phyloP scores from a whole-genome alignment of 2,329 filamentous ascomycete genomes.

The Aspergillus japonicus region DNA sequence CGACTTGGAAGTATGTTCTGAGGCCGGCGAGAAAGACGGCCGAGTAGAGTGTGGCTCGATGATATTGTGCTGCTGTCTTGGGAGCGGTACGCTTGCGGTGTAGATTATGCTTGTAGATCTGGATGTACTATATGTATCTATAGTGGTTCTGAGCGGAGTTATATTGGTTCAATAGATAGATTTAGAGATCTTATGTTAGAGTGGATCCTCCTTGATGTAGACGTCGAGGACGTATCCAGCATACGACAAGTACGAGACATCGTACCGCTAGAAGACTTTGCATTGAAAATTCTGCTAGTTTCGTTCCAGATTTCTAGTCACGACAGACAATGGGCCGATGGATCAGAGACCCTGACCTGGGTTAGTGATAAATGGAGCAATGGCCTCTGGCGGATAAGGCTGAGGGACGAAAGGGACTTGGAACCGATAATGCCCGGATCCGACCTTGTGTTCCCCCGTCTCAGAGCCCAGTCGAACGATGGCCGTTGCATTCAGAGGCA shows the following conservation, averaged over 20 bases:
- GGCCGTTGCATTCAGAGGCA: neutral
- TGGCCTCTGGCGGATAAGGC: neutral
- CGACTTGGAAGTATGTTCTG: constrained; percentile 47
- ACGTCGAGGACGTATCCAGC: too few relatives aligned
- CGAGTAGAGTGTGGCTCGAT: neutral
- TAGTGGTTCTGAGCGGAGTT: too few relatives aligned
- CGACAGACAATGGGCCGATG: neutral
- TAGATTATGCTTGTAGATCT: neutral
- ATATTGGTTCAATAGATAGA: too few relatives aligned
- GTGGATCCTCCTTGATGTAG: too few relatives aligned
- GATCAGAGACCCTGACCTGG: neutral
- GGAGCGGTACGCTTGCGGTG: neutral
- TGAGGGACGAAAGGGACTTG: neutral
- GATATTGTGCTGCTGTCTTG: too few relatives aligned
- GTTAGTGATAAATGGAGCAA: neutral
- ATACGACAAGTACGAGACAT: too few relatives aligned
- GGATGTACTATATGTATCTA: too few relatives aligned
- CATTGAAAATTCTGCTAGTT: too few relatives aligned
- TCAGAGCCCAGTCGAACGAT: neutral
- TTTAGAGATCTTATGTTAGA: too few relatives aligned
- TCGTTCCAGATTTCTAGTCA: neutral
- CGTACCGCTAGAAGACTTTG: too few relatives aligned
- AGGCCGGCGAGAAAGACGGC: constrained; percentile 24
- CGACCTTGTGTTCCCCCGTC: neutral
- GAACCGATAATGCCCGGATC: neutral